Conservation (phyloP, 2,329 filamentous ascomycete genomes). For the Aureobasidium sp. region DNA sequence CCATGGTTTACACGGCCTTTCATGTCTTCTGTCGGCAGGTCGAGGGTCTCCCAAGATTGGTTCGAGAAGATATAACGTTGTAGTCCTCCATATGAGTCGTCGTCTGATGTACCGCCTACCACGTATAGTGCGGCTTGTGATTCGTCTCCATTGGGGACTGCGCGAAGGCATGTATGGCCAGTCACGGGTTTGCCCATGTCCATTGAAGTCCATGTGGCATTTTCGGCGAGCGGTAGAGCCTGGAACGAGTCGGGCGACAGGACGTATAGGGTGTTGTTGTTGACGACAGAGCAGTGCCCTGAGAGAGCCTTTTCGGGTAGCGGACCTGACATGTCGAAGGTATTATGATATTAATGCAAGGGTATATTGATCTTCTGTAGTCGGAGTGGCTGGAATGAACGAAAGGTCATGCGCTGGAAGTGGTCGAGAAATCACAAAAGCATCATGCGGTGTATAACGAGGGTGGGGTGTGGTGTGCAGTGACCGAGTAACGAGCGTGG, state of each 20-base stretch:
- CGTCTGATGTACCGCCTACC: constrained; percentile 61
- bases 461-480: not conserved
- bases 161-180: constrained; percentile 69
- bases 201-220: constrained; percentile 63
- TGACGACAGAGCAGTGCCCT: constrained; percentile 72
- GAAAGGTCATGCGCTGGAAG: not conserved
- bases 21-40: constrained; percentile 44
- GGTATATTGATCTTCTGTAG: not conserved
- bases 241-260: constrained; percentile 70
- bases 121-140: constrained; percentile 63
- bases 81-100: constrained; percentile 60
- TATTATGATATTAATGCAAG: constrained; percentile 13
- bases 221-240: constrained; percentile 58
- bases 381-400: not conserved
- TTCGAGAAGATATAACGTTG: constrained; percentile 57
- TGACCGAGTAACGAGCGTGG: not conserved
- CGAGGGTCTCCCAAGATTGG: constrained; percentile 51
- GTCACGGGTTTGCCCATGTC: constrained; percentile 60
- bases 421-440: not conserved
- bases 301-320: constrained; percentile 61
- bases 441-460: constrained; percentile 5
- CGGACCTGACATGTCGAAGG: constrained; percentile 57
- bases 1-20: constrained; percentile 67
- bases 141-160: constrained; percentile 49
- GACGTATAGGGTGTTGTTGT: constrained; percentile 75